Base-by-base conservation (phyloP, 2,329 filamentous ascomycete species). In the Tolypocladium sp. region DNA sequence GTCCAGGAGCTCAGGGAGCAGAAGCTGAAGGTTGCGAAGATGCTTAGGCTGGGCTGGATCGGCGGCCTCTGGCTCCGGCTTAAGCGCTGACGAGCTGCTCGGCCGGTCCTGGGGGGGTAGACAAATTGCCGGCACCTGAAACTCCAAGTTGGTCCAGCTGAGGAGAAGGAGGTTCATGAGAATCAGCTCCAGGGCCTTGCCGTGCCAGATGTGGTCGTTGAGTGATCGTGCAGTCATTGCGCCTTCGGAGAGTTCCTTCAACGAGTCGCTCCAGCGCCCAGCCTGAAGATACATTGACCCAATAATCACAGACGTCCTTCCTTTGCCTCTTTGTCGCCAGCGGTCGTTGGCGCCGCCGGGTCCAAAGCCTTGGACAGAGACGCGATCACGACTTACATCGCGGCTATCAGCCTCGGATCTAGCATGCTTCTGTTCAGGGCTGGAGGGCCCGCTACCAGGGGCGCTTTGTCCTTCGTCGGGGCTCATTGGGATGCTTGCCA, bases 151-250 rank as follows among this genome's bases (percentile, higher is more conserved):
- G 41, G 88, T 84, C 90, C 92, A 96, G 37, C 87, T 89, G 62
- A 96, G 85, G 66, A 97, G 83, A 46, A 97, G 70, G 64, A 97
- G 81, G 68, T 89, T 91, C 33, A 96, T 81, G 54, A 94, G 77
- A 61, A 96, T 90, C 35, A 92, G 86, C 70, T 99, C 95, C 25
- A 99, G 79, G 1, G 91, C 92, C 74, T 97, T 97, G 22, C 90
- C 94, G 74, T 97, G 91, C 93, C 94, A 99, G n/a, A 97, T 73
- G 73, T 96, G 91, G 73, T 99, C 94, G 66, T 91, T 92, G 60
- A 90, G 83, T 42, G 85, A 86, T 66, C 91, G 88, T 20, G 91
- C 88, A 65, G 88, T 85, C 12, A 83, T 83, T 2, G 90, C 92
- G 58, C 89, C 91, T 61, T 97, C 93, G 12, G 85, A 79, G 27